Conservation (phyloP, 1,284 basidiomycete species). For the Ustilago hordei region DNA sequence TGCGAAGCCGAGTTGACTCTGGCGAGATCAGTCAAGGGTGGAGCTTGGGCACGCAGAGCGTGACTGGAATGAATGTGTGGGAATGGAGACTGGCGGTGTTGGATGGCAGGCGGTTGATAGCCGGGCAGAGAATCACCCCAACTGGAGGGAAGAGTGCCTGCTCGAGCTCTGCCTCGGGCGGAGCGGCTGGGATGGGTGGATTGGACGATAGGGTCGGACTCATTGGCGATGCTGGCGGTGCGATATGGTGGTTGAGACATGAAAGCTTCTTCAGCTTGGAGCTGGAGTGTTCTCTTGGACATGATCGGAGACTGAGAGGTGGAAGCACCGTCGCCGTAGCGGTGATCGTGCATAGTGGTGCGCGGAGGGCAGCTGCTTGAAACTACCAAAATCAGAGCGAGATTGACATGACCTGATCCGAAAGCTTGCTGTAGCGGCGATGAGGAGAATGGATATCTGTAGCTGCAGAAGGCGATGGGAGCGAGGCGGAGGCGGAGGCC, state of each 20-base stretch:
- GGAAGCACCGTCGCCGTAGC: conserved; percentile 16
- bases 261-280: conserved; percentile 51
- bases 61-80: not conserved
- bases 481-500: too few species aligned
- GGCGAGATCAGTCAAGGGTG: conserved; percentile 5
- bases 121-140: conserved; percentile 39
- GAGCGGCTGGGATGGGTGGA: conserved; percentile 18
- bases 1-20: conserved; percentile 7
- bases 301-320: conserved; percentile 23
- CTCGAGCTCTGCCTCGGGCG: conserved; percentile 49
- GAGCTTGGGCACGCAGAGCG: not conserved
- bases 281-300: conserved; percentile 46
- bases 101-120: conserved; percentile 10
- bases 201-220: conserved; percentile 47
- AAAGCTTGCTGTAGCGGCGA: not conserved
- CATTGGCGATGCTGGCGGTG: conserved; percentile 45
- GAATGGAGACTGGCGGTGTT: conserved; percentile 10
- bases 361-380: conserved; percentile 7
- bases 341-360: conserved; percentile 13
- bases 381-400: not conserved
- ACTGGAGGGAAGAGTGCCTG: conserved; percentile 60
- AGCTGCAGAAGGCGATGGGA: not conserved
- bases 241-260: conserved; percentile 28
- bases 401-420: conserved; percentile 7
- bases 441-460: not conserved